Percentiles rank a stretch among this genome's conserved stretches.
Evolutionary conservation across 805 yeast species (phyloP).

Genomic region (Brettanomyces anomalus): DNA sequence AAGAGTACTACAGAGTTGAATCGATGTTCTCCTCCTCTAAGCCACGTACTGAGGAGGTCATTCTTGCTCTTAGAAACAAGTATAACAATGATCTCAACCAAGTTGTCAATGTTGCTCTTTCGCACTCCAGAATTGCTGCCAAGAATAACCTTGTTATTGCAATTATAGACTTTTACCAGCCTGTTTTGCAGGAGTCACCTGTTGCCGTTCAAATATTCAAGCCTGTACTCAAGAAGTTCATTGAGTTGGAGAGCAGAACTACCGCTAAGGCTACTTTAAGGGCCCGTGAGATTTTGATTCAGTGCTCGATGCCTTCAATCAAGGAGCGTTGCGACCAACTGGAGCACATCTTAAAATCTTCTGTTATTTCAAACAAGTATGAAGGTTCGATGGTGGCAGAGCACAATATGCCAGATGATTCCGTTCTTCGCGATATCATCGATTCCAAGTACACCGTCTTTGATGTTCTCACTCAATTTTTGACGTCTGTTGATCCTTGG

Average conservation of each 20-base stretch:
- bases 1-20: slow-evolving; percentile 73
- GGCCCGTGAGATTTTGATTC: slow-evolving; percentile 93
- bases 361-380: slow-evolving; percentile 82
- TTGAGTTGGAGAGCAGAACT: slow-evolving; percentile 81
- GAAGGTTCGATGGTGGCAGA: slow-evolving; percentile 69
- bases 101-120: slow-evolving; percentile 67
- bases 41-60: slow-evolving; percentile 80
- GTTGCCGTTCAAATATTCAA: slow-evolving; percentile 60
- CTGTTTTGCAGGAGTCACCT: slow-evolving; percentile 63
- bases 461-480: slow-evolving; percentile 90
- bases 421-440: slow-evolving; percentile 79
- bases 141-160: slow-evolving; percentile 87
- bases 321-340: slow-evolving; percentile 95
- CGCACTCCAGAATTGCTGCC: slow-evolving; percentile 90
- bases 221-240: slow-evolving; percentile 65
- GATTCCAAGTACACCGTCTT: slow-evolving; percentile 95
- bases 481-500: slow-evolving; percentile 74
- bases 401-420: slow-evolving; percentile 75
- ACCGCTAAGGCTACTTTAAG: slow-evolving; percentile 90
- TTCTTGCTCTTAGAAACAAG: slow-evolving; percentile 80
- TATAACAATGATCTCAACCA: slow-evolving; percentile 64
- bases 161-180: slow-evolving; percentile 73
- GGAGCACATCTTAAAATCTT: slow-evolving; percentile 87
- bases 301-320: slow-evolving; percentile 93
- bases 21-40: slow-evolving; percentile 61